Evolutionary conservation across 805 yeast species (phyloP), one percentile per base, ranked within the genome.

Genomic region (Kodamaea kaohsiungensis): DNA sequence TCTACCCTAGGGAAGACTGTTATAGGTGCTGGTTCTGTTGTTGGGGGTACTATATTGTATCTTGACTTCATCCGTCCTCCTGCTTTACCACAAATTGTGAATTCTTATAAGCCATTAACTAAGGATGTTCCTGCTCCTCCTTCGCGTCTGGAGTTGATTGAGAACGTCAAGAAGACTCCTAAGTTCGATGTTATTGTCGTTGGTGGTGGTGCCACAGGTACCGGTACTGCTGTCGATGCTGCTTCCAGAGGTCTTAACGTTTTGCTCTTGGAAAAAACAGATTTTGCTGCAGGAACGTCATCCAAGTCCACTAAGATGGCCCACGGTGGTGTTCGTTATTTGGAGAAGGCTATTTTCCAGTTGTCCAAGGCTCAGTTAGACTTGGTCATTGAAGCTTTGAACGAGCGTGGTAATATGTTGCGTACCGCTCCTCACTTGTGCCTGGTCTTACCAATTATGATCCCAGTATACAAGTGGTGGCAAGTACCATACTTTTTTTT

Each of bases 201-300:
- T 61, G 98, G 98, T 57, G 98, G 97, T 61, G 98, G 98, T 68
- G 98, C 98, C 40, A 87, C 95, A 13, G 98, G 98, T 58, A 77
- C 97, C 4, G 98, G 98, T 56, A 83, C 90, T 48, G 98, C 97
- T 1, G 76, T 92, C 45, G 98, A 92, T 72, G 97, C 97, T 38
- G 82, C 87, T 27, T 82, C 96, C 43, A 82, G 98, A 71, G 98
- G 98, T 48, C 82, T 91, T 61, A 89, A 90, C 65, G 97, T 91
- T 43, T 89, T 96, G 50, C 71, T 92, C 54, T 81, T 92, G 55
- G 98, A 92, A 72, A 87, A 87, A 67, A 85, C 84, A 59, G 98
- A 92, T 76, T 92, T 88, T 67, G 96, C 97, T 7, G 80, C 91
- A 8, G 97, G 97, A 43, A 93, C 98, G 13, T 88, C 96, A 7